These are phyloP conservation scores for Gloeophyllum trabeum DNA, from an alignment of 768 basidiomycete species.

Conservation along the genomic window DNA sequence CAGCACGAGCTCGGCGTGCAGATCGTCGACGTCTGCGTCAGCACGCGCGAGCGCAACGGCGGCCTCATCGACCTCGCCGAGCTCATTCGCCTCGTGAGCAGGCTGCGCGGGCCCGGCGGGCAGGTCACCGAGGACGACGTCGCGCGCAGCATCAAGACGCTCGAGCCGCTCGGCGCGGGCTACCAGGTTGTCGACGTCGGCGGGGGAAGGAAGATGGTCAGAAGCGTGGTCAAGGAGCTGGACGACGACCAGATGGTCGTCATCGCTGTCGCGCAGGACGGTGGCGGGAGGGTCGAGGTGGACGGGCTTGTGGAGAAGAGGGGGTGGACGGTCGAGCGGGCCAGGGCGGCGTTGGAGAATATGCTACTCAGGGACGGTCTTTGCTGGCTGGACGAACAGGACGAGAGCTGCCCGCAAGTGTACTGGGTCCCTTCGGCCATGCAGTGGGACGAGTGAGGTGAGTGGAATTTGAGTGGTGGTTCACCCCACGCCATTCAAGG, in stretches of 20 bases:
- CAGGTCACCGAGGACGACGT: slow-evolving; percentile 81
- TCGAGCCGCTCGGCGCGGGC: slow-evolving; percentile 85
- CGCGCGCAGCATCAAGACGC: slow-evolving; percentile 69
- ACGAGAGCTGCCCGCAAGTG: slow-evolving; percentile 45
- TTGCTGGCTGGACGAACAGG: slow-evolving; percentile 94
- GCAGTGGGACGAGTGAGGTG: slow-evolving; percentile 83
- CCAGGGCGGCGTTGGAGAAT: slow-evolving; percentile 71
- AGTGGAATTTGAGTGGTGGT: too few relatives aligned
- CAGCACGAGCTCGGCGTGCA: slow-evolving; percentile 93
- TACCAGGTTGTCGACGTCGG: slow-evolving; percentile 75
- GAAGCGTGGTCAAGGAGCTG: slow-evolving; percentile 83
- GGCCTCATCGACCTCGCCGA: slow-evolving; percentile 88
- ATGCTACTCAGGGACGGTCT: slow-evolving; percentile 86
- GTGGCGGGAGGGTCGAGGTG: slow-evolving; percentile 62
- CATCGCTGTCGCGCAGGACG: slow-evolving; percentile 58
- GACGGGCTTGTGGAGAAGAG: slow-evolving; percentile 44
- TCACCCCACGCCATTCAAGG: too few relatives aligned
- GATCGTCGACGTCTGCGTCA: slow-evolving; percentile 86
- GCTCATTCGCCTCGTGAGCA: slow-evolving; percentile 66
- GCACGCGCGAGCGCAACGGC: slow-evolving; percentile 81
- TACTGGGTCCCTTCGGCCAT: slow-evolving; percentile 90
- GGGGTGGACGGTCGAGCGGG: slow-evolving; percentile 75
- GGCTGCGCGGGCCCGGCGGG: slow-evolving; percentile 59
- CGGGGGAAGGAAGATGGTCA: slow-evolving; percentile 64
- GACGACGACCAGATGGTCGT: slow-evolving; percentile 84